These are phyloP conservation scores for Neurospora sp. DNA, from an alignment of 495 filamentous ascomycete species.

Conservation along the genomic window DNA sequence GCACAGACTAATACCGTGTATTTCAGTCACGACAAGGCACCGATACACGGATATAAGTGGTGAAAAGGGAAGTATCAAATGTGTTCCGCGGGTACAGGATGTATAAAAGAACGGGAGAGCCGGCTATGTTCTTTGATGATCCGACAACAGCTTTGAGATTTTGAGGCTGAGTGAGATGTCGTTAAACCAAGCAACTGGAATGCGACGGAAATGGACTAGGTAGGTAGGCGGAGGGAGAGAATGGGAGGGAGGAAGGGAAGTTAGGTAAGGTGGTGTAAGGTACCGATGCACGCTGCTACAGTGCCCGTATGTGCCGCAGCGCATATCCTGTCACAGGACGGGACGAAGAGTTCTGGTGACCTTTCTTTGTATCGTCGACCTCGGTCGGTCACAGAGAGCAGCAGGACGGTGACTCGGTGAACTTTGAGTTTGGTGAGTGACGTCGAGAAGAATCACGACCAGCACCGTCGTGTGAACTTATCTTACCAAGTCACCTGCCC, in stretches of 20 bases:
- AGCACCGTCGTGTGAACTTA: neutral
- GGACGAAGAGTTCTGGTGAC: neutral
- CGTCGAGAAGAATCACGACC: neutral
- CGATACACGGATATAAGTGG: neutral
- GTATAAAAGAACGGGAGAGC: neutral
- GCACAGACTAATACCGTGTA: conserved; percentile 2
- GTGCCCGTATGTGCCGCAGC: neutral
- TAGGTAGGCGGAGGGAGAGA: neutral
- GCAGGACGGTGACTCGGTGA: neutral
- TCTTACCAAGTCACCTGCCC: neutral
- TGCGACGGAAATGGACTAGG: neutral
- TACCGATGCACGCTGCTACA: neutral
- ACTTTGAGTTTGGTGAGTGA: neutral
- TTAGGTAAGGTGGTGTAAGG: neutral
- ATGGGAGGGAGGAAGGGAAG: neutral
- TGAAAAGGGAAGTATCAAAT: neutral
- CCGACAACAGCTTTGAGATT: neutral
- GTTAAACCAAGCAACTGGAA: neutral
- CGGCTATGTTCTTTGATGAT: neutral
- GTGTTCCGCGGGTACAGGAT: neutral
- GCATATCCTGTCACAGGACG: neutral
- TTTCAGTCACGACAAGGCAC: conserved; percentile 11
- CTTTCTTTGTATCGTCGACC: neutral
- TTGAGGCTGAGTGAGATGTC: neutral
- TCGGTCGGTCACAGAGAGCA: neutral